phyloP scores from a whole-genome alignment of 192 early-diverging fungal species.

The Coemansia reversa region DNA sequence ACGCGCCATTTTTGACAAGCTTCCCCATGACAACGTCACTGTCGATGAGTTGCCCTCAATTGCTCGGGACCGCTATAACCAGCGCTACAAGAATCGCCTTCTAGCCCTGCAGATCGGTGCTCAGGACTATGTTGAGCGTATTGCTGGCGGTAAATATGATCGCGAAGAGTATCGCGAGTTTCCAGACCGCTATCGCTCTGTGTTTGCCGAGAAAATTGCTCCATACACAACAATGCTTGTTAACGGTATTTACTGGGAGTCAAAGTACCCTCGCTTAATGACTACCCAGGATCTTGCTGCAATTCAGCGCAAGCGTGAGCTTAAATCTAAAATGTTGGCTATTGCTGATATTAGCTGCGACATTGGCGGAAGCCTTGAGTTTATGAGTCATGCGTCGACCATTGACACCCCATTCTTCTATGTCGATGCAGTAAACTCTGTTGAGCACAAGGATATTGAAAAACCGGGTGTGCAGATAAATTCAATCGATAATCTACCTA shows the following conservation, averaged over 20 bases:
- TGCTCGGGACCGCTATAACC: conserved; percentile 59
- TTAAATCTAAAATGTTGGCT: conserved; percentile 72
- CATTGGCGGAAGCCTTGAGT: conserved; percentile 91
- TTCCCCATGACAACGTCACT: conserved; percentile 89
- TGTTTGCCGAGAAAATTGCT: conserved; percentile 85
- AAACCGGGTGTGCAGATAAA: conserved; percentile 91
- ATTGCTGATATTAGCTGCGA: conserved; percentile 95
- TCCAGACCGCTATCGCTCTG: conserved; percentile 75
- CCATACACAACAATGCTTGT: conserved; percentile 87
- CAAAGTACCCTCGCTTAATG: conserved; percentile 80
- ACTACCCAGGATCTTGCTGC: conserved; percentile 78
- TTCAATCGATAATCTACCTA: conserved; percentile 95
- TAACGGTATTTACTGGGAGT: conserved; percentile 95
- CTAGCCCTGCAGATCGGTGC: conserved; percentile 70
- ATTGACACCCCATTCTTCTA: conserved; percentile 93
- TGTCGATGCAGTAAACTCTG: conserved; percentile 74
- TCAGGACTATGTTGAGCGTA: conserved; percentile 79
- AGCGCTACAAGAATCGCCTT: conserved; percentile 58
- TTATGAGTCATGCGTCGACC: conserved; percentile 83
- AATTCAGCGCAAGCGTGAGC: conserved; percentile 65
- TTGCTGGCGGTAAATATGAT: conserved; percentile 62
- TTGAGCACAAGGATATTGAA: conserved; percentile 72
- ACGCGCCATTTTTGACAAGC: conserved; percentile 81
- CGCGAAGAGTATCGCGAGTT: conserved; percentile 71
- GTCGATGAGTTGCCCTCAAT: conserved; percentile 65